Evolutionary conservation across 495 filamentous ascomycete genomes (phyloP).

Genomic region (Lineolata rhizophorae): DNA sequence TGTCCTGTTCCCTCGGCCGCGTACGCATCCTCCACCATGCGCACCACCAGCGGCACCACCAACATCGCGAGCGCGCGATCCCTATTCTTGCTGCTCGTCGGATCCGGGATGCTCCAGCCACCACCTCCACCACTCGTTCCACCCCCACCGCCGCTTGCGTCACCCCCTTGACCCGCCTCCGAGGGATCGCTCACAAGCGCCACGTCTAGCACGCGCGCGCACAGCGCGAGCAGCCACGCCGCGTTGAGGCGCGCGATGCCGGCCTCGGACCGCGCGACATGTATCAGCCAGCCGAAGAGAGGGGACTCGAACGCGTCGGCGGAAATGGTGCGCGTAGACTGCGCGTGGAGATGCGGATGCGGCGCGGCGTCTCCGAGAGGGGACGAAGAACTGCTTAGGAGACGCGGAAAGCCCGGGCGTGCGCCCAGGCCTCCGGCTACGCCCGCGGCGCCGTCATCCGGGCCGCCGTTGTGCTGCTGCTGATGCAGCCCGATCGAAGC

Average conservation of each 20-base stretch:
- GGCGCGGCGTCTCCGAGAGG: slow-evolving; percentile 1
- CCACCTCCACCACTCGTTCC: no score
- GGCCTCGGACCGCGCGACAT: slow-evolving; percentile 36
- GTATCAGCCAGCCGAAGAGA: slow-evolving; percentile 65
- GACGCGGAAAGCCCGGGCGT: no score
- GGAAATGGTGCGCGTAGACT: slow-evolving; percentile 11
- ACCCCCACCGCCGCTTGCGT: no score
- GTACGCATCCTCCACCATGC: slow-evolving; percentile 14
- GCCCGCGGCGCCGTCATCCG: slow-evolving; percentile 5
- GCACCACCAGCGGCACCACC: slow-evolving; percentile 18
- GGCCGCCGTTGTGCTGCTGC: no score
- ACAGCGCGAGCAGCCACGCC: slow-evolving; percentile 35
- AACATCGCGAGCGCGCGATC: slow-evolving; percentile 16
- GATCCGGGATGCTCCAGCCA: no score
- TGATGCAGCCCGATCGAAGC: no score
- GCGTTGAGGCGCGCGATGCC: slow-evolving; percentile 54
- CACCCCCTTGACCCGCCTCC: slow-evolving; percentile 25
- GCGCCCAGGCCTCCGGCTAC: no score
- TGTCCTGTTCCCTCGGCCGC: slow-evolving; percentile 1
- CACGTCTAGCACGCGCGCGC: slow-evolving; percentile 21
- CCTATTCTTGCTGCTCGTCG: slow-evolving; percentile 14
- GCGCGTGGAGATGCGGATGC: no score
- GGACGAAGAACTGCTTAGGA: neutral
- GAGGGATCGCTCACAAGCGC: no score
- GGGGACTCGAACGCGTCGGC: slow-evolving; percentile 52